Percentiles rank a stretch among this genome's conserved stretches.
phyloP scores from a whole-genome alignment of 106 monocot species.

The Vanilla planifolia region DNA sequence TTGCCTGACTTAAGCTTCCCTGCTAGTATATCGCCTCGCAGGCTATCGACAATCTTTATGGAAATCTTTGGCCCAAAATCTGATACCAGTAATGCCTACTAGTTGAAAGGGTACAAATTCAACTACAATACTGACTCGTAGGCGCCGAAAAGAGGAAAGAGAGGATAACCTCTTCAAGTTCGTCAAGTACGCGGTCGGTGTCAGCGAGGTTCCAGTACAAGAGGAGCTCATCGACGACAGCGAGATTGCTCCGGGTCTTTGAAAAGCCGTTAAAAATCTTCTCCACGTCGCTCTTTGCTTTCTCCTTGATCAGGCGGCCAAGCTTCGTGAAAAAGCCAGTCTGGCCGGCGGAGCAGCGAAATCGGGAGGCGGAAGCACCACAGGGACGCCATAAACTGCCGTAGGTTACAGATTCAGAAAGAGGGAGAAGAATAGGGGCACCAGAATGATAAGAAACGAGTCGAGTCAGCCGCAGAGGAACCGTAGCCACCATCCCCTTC shows the following conservation, averaged over 20 bases:
- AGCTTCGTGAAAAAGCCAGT: constrained; percentile 81
- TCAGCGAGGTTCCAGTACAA: constrained; percentile 94
- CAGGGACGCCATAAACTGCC: background rate
- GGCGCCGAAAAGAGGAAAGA: background rate
- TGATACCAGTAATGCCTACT: constrained; percentile 72
- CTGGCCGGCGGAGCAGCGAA: constrained; percentile 54
- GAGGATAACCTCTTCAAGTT: constrained; percentile 73
- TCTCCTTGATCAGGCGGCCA: constrained; percentile 85
- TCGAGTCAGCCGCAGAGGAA: constrained; percentile 20
- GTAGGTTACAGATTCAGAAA: background rate
- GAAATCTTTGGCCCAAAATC: constrained; percentile 96
- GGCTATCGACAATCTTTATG: constrained; percentile 72
- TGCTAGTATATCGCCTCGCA: constrained; percentile 62
- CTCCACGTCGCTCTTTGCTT: constrained; percentile 96
- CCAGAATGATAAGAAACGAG: constrained; percentile 13
- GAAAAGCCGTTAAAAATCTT: constrained; percentile 92
- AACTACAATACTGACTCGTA: background rate
- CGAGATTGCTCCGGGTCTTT: constrained; percentile 82
- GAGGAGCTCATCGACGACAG: constrained; percentile 92
- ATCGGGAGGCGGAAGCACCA: constrained; percentile 7
- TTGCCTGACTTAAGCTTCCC: constrained; percentile 87
- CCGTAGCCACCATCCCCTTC: constrained; percentile 16
- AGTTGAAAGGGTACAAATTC: background rate
- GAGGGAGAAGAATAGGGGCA: background rate
- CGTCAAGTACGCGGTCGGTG: constrained; percentile 86